Percentiles rank a stretch among this genome's conserved stretches.
Evolutionary conservation across 768 basidiomycete genomes (phyloP).

Genomic region (Chalciporus sphaerocephalus): DNA sequence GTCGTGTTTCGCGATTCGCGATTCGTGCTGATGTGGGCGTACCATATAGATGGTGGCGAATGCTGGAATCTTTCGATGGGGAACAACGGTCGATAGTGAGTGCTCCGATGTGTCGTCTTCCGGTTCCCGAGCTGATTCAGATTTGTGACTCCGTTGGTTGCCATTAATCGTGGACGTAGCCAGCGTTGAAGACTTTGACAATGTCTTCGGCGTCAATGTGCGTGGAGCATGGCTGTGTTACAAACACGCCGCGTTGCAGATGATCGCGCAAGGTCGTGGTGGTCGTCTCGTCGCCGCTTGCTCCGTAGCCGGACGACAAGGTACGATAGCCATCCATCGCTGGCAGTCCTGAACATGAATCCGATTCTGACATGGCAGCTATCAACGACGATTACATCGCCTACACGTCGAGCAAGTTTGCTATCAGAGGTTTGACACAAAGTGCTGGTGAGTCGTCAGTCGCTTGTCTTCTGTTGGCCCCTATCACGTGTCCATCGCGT

Average conservation of each 20-base stretch:
- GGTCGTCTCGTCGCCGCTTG: constrained; percentile 12
- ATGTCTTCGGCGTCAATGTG: constrained; percentile 15
- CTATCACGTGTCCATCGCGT: too few species aligned
- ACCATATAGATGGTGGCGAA: constrained; percentile 4
- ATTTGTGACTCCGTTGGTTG: not conserved
- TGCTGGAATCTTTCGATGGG: not conserved
- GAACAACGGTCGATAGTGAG: not conserved
- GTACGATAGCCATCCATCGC: not conserved
- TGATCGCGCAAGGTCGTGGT: constrained; percentile 14
- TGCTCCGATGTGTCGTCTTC: too few species aligned
- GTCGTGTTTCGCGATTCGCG: too few species aligned
- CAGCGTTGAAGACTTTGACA: constrained; percentile 16
- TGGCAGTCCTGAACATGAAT: too few species aligned
- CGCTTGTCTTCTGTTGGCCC: too few species aligned
- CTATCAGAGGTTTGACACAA: constrained; percentile 28
- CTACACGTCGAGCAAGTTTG: constrained; percentile 33
- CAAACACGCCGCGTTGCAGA: constrained; percentile 15
- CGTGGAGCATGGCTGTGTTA: constrained; percentile 20
- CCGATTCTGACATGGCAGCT: not conserved
- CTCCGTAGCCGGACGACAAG: constrained; percentile 1
- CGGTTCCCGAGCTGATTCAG: not conserved
- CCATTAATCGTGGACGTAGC: constrained; percentile 7
- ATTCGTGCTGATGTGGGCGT: too few species aligned
- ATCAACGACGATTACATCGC: constrained; percentile 3
- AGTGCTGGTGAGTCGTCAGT: constrained; percentile 4